Percentiles rank a stretch among this genome's conserved stretches.
Conservation (phyloP, 768 basidiomycete species). For the Lactarius hengduanensis region DNA sequence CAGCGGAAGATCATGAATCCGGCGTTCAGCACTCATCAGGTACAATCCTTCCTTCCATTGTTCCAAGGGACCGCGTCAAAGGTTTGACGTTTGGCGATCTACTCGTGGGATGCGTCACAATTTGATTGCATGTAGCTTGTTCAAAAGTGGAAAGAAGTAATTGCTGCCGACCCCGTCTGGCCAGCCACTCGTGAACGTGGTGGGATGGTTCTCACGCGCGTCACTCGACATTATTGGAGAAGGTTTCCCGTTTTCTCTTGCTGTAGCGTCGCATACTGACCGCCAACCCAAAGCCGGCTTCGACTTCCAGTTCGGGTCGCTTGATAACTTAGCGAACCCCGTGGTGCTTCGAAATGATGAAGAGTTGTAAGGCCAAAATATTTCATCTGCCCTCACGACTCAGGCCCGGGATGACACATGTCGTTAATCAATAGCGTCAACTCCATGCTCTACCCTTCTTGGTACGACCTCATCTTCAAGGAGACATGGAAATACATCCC, state of each 20-base stretch:
- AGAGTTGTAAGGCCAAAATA: slow-evolving; percentile 29
- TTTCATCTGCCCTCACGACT: background rate
- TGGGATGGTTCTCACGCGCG: slow-evolving; percentile 30
- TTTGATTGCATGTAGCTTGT: slow-evolving; percentile 24
- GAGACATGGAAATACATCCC: background rate
- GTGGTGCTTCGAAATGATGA: slow-evolving; percentile 30
- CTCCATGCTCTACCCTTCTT: slow-evolving; percentile 4
- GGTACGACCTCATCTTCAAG: slow-evolving; percentile 7
- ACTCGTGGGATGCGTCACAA: background rate
- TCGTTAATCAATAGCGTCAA: slow-evolving; percentile 6
- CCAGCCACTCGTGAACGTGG: slow-evolving; percentile 26
- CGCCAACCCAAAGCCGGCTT: slow-evolving; percentile 29
- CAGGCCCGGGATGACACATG: background rate
- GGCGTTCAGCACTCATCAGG: slow-evolving; percentile 30
- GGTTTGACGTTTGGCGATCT: slow-evolving; percentile 12
- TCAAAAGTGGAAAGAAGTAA: slow-evolving; percentile 32
- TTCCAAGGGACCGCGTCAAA: slow-evolving; percentile 29
- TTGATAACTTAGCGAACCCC: slow-evolving; percentile 29
- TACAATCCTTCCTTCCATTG: slow-evolving; percentile 31
- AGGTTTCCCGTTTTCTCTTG: slow-evolving; percentile 15
- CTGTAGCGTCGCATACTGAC: background rate
- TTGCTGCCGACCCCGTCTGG: background rate
- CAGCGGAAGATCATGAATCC: slow-evolving; percentile 34
- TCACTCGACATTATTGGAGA: slow-evolving; percentile 34
- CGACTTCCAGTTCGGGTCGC: slow-evolving; percentile 31